Percentiles rank a stretch among this genome's conserved stretches.
Conservation (phyloP, 2,329 filamentous ascomycete genomes). For the Calonectria naviculata region DNA sequence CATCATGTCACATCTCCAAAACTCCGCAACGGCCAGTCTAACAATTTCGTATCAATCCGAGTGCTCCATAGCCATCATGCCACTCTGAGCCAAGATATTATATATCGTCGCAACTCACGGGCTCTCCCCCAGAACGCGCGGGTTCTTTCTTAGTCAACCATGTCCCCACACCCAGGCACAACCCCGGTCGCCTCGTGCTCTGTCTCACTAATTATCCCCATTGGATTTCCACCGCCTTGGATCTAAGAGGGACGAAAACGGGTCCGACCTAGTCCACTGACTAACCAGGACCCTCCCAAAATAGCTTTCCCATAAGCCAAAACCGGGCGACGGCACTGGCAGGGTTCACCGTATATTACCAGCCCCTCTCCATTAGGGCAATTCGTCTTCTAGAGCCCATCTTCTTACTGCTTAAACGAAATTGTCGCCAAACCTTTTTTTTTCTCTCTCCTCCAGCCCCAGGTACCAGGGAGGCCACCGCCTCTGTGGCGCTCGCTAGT, state of each 20-base stretch:
- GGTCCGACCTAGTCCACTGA: background rate
- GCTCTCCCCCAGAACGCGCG: background rate
- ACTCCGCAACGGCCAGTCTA: no score
- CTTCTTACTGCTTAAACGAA: constrained; percentile 1
- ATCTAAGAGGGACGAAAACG: background rate
- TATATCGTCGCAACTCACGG: background rate
- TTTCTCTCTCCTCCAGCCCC: background rate
- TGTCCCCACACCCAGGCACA: background rate
- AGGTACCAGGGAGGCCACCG: background rate
- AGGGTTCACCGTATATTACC: background rate
- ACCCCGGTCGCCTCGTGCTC: background rate
- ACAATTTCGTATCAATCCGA: no score
- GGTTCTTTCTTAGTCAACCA: background rate
- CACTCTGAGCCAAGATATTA: background rate
- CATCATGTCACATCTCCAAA: no score
- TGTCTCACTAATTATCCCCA: no score
- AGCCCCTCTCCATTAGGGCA: background rate
- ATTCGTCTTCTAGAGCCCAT: background rate
- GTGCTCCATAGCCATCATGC: background rate
- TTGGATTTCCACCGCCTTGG: no score
- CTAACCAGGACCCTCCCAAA: background rate
- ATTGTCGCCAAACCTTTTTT: background rate
- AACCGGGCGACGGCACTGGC: background rate
- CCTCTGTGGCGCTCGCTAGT: background rate
- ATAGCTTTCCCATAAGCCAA: background rate